Base-by-base conservation (phyloP, 345 rosid species). In the Melastoma malabathricum region DNA sequence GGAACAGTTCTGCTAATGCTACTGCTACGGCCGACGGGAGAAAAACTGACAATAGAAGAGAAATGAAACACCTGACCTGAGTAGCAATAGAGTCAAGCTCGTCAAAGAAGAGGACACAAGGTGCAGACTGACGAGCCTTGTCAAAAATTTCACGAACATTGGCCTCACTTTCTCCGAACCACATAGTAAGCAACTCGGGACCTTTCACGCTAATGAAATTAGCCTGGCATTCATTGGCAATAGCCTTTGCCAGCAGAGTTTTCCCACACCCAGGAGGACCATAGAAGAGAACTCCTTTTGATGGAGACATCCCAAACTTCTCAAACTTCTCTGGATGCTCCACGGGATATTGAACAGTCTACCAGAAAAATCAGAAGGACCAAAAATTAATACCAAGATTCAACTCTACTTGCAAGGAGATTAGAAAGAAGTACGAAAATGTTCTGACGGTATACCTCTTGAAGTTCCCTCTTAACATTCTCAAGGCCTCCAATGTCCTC, bases 181-280 rank as follows among this genome's bases (percentile, higher is more conserved):
- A 89, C 97, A 89, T 89, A 4, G 96, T 89, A 14, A 89, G 96
- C 64, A 89, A 73, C 65, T 89, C 97, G 0, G 97, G 97, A 53
- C 97, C 97, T 69, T 89, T 89, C 68, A 89, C 63, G 49, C 97
- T 89, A 59, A 89, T 89, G 77, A 89, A 86, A 72, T 89, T 89
- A 15, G 97, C 96, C 65, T 89, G 97, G 55, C 97, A 89, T 59
- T 89, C 96, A 57, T 89, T 89, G 25, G 96, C 97, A 60, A 89
- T 89, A 58, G 96, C 97, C 72, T 89, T 89, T 50, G 97, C 97
- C 43, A 89, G 66, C 60, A 89, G 94, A n/a, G 97, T 89, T 67
- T 89, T 89, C 29, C 97, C 97, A 57, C 96, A 89, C 34, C 95
- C 97, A 44, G 97, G 97, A 57, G 97, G 96, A 14, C 97, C 97